Evolutionary conservation across 2,329 filamentous ascomycete genomes (phyloP).

Genomic region (Huntiella savannae): DNA sequence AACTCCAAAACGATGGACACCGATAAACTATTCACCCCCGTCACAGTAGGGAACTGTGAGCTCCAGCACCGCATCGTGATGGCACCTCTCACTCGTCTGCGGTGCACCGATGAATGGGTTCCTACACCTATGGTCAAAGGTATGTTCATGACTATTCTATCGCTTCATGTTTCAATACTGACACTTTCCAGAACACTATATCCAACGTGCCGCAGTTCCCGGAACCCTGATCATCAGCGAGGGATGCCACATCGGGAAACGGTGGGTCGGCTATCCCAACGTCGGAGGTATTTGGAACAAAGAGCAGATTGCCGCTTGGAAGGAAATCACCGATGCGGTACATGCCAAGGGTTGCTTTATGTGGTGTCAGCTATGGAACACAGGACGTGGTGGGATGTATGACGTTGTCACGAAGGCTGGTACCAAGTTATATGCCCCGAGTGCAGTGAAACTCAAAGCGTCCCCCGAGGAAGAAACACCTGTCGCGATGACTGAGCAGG

Average conservation of each 20-base stretch:
- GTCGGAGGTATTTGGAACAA: slow-evolving; percentile 38
- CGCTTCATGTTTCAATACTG: too few relatives aligned
- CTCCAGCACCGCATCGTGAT: slow-evolving; percentile 30
- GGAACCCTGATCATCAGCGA: slow-evolving; percentile 27
- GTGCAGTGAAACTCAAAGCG: slow-evolving; percentile 18
- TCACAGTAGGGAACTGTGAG: slow-evolving; percentile 22
- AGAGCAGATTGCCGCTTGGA: slow-evolving; percentile 41
- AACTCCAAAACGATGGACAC: not conserved
- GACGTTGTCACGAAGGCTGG: slow-evolving; percentile 15
- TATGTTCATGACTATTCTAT: not conserved
- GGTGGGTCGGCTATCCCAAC: slow-evolving; percentile 20
- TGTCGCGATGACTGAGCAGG: slow-evolving; percentile 42
- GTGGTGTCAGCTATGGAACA: slow-evolving; percentile 45
- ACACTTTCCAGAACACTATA: slow-evolving; percentile 21
- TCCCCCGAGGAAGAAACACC: slow-evolving; percentile 33
- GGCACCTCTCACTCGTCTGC: slow-evolving; percentile 36
- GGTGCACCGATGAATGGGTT: slow-evolving; percentile 22
- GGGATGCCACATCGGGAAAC: slow-evolving; percentile 24
- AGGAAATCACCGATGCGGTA: slow-evolving; percentile 38
- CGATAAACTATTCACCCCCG: slow-evolving; percentile 23
- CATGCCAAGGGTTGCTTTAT: slow-evolving; percentile 43
- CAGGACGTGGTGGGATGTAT: slow-evolving; percentile 37
- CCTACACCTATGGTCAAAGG: slow-evolving; percentile 20
- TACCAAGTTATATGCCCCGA: slow-evolving; percentile 6
- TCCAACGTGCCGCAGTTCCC: slow-evolving; percentile 23